These are phyloP conservation scores for Boehmeria nivea DNA, from an alignment of 306 rosid species.

Conservation along the genomic window DNA sequence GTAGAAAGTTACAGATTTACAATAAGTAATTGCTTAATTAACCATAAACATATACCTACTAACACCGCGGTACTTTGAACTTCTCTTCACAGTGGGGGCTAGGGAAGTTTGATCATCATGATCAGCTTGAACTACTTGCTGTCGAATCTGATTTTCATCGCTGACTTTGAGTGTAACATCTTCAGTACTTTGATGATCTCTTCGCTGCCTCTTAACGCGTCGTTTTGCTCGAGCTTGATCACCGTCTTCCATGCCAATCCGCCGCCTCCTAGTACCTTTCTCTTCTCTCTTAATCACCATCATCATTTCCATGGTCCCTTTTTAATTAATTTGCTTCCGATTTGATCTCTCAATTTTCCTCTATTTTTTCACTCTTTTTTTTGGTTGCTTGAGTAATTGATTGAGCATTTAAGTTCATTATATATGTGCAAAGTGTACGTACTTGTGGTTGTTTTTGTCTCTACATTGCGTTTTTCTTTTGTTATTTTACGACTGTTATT, in stretches of 20 bases:
- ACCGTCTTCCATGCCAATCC: constrained; percentile 26
- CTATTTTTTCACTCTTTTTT: background rate
- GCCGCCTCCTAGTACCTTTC: constrained; percentile 2
- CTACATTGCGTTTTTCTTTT: constrained; percentile 30
- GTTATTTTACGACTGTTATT: constrained; percentile 16
- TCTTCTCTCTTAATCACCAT: constrained; percentile 39
- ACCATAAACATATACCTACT: constrained; percentile 39
- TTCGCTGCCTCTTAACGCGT: constrained; percentile 47
- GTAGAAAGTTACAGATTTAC: too few relatives aligned
- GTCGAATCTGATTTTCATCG: constrained; percentile 8
- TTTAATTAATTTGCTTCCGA: too few relatives aligned
- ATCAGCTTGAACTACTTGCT: constrained; percentile 16
- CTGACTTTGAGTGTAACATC: too few relatives aligned
- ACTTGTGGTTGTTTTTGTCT: constrained; percentile 28
- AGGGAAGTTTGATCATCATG: constrained; percentile 37
- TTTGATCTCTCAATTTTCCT: background rate
- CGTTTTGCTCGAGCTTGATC: constrained; percentile 23
- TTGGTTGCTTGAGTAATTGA: constrained; percentile 5
- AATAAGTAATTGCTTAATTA: background rate
- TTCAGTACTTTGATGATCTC: constrained; percentile 25
- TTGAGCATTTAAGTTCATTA: background rate
- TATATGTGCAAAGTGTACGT: constrained; percentile 7
- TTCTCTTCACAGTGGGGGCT: constrained; percentile 60
- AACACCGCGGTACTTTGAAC: constrained; percentile 77
- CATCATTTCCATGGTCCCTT: constrained; percentile 27